Conservation (phyloP, 2,329 filamentous ascomycete genomes). For the Fusarium sp. region DNA sequence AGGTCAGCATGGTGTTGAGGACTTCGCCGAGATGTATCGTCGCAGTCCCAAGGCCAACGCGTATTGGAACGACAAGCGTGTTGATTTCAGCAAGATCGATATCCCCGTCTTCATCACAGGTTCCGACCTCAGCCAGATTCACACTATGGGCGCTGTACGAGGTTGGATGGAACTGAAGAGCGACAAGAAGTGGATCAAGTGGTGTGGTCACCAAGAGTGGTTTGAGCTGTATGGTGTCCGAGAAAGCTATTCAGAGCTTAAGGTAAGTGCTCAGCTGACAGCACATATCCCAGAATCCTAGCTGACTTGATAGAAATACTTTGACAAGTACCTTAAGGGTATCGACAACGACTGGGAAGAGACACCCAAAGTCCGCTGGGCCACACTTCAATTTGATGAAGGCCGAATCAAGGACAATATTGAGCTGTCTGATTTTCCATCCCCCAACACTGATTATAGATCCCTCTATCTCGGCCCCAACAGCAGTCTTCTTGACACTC, state of each 20-base stretch:
- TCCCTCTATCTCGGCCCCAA: background rate
- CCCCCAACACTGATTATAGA: background rate
- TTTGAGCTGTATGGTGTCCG: constrained; percentile 25
- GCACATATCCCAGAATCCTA: too few species aligned
- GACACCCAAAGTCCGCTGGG: constrained; percentile 39
- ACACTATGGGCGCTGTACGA: constrained; percentile 43
- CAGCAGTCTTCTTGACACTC: background rate
- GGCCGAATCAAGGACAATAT: constrained; percentile 36
- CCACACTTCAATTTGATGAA: constrained; percentile 41
- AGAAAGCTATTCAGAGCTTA: constrained; percentile 22
- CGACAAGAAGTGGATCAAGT: constrained; percentile 43
- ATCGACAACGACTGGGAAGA: constrained; percentile 42
- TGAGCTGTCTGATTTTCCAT: constrained; percentile 31
- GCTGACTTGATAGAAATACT: constrained; percentile 19
- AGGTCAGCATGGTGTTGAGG: constrained; percentile 9
- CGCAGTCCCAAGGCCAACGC: background rate
- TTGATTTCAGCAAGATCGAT: constrained; percentile 33
- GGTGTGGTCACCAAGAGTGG: constrained; percentile 42
- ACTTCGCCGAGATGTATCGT: constrained; percentile 20
- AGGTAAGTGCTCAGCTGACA: background rate
- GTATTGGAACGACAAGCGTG: constrained; percentile 33
- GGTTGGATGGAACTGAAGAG: constrained; percentile 40
- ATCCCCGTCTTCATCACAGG: constrained; percentile 39
- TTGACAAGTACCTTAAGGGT: constrained; percentile 42
- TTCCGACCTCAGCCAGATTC: constrained; percentile 42